Evolutionary conservation across 1,284 basidiomycete species (phyloP), one percentile per base, ranked within the genome.

Genomic region (Coriolopsis trogii): DNA sequence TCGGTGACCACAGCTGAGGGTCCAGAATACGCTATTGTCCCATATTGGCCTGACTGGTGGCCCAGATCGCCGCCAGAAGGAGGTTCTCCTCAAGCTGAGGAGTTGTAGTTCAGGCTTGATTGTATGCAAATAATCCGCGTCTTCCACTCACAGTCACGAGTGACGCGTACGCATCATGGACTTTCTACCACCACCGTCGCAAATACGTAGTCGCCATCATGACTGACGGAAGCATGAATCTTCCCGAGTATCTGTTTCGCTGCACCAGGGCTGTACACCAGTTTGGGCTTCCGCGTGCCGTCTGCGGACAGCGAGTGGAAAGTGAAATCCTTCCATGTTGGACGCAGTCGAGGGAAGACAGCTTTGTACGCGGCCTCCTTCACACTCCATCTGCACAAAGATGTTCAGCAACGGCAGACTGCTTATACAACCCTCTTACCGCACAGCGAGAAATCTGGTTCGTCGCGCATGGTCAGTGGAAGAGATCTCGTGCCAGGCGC

Each of bases 361-460:
- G 94, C 91, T 68, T 97, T 96, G 75, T 94, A 95, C 0, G 89
- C 85, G 0, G 94, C 91, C 72, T 96, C 94, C 65, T 97, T 97
- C 29, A 89, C 76, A 39, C 85, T 80, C 90, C 90, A 94, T 28
- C 91, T 93, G 49, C 18, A 41, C 21, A 56, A 44, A 9, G 4
- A 30, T n/a, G 23, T 13, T 37, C 20, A 30, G 7, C 24, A 30
- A 30, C 28, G 28, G 13, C 7, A 8, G 28, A 30, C 13, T 8
- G 7, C 28, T 8, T 30, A 30, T 48, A n/a, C n/a, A n/a, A n/a
- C n/a, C n/a, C n/a, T 61, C 77, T 26, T 67, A 89, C 89, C 89
- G 76, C 31, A 89, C 88, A 33, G 82, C 82, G 26, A 91, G 70
- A 62, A 83, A 90, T 21, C 71, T 76, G 10, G 69, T 62, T 30